Conservation (phyloP, 2,329 filamentous ascomycete genomes). For the Trichophyton simii region DNA sequence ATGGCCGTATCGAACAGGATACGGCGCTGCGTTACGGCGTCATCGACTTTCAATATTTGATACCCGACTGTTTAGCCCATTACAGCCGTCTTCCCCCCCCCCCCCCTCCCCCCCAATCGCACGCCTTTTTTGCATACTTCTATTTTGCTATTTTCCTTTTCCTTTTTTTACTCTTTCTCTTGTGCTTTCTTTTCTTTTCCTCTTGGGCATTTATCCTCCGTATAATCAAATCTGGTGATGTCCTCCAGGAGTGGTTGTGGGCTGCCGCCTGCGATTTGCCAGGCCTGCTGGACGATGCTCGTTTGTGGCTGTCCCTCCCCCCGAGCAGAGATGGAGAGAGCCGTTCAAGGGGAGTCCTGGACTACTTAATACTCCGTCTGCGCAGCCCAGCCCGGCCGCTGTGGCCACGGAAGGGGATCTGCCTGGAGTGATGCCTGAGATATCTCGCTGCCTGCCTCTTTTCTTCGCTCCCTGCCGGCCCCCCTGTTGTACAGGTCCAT, state of each 20-base stretch:
- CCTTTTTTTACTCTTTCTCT: no score
- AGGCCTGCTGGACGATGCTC: background rate
- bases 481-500: slow-evolving; percentile 1
- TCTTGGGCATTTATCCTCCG: background rate
- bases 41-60: slow-evolving; percentile 2
- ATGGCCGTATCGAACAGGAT: background rate
- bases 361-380: background rate
- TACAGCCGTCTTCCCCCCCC: background rate
- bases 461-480: background rate
- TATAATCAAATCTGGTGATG: background rate
- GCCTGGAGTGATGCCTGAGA: background rate
- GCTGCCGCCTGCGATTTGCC: background rate
- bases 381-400: background rate
- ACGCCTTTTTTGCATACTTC: background rate
- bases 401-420: background rate
- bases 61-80: slow-evolving; percentile 4
- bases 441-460: background rate
- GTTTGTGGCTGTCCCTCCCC: background rate
- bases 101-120: background rate
- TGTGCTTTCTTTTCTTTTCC: background rate
- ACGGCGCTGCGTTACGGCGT: background rate
- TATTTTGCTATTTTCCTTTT: no score
- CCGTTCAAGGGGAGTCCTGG: background rate
- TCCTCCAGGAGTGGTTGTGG: background rate
- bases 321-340: background rate